Conservation (phyloP, 148 eudicot species). For the Pharnaceum exiguum region DNA sequence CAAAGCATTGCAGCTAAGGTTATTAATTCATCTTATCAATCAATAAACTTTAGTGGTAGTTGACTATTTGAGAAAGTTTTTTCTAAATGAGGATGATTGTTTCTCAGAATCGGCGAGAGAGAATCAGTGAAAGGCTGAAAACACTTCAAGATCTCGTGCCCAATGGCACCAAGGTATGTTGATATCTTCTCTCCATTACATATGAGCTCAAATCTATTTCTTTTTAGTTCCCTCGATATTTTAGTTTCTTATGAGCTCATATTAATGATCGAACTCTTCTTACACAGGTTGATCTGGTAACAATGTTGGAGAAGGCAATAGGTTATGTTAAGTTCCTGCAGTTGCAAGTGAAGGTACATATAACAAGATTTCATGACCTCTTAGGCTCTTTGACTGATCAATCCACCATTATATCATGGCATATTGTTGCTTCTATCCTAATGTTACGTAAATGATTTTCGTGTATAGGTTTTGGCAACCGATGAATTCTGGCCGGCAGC, state of each 20-base stretch:
- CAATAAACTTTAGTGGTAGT: too few species aligned
- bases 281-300: slow-evolving; percentile 97
- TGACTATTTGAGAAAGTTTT: background rate
- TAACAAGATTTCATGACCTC: background rate
- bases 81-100: background rate
- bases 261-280: too few species aligned
- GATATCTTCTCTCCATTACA: background rate
- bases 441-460: background rate
- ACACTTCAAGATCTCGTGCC: slow-evolving; percentile 91
- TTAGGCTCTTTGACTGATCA: too few species aligned
- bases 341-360: slow-evolving; percentile 81
- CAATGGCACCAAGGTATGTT: slow-evolving; percentile 79
- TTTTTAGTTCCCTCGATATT: background rate
- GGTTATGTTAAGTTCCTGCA: slow-evolving; percentile 95
- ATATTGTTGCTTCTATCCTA: background rate
- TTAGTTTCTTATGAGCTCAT: background rate
- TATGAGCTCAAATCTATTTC: background rate
- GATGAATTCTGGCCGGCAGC: slow-evolving; percentile 96
- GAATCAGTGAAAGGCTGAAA: slow-evolving; percentile 90
- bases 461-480: slow-evolving; percentile 75
- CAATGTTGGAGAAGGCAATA: slow-evolving; percentile 95
- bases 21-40: background rate
- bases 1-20: slow-evolving; percentile 99
- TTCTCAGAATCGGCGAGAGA: slow-evolving; percentile 83
- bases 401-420: too few species aligned